Evolutionary conservation across 305 asterid species (phyloP).

Genomic region (Solanum hybrid): DNA sequence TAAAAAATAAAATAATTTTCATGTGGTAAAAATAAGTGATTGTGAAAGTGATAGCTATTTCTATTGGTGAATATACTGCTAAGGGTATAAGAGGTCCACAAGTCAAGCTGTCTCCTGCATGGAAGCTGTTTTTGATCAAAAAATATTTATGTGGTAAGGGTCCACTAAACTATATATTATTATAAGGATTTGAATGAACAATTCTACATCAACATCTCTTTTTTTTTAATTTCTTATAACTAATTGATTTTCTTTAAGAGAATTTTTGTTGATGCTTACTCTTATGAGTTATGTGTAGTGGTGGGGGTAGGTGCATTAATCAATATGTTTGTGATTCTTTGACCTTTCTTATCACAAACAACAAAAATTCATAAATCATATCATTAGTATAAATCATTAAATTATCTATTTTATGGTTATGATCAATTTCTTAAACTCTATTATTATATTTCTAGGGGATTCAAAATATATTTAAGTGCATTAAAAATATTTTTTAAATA

Average conservation of each 20-base stretch:
- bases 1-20: not conserved
- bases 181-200: not conserved
- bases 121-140: constrained; percentile 31
- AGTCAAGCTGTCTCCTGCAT: constrained; percentile 42
- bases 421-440: not conserved
- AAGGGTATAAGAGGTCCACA: constrained; percentile 10
- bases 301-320: not conserved
- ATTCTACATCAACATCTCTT: not conserved
- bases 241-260: not conserved
- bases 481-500: not conserved
- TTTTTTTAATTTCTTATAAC: not conserved
- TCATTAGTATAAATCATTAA: not conserved
- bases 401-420: not conserved
- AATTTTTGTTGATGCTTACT: not conserved
- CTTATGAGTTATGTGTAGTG: not conserved
- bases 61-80: not conserved
- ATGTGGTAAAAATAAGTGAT: not conserved
- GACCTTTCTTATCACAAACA: not conserved
- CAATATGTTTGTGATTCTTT: not conserved
- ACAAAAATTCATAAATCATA: not conserved
- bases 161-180: not conserved
- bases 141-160: not conserved
- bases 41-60: not conserved
- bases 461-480: not conserved
- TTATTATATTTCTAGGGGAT: not conserved